These are phyloP conservation scores for Hydnum rufescens DNA, from an alignment of 768 basidiomycete genomes.

Conservation along the genomic window DNA sequence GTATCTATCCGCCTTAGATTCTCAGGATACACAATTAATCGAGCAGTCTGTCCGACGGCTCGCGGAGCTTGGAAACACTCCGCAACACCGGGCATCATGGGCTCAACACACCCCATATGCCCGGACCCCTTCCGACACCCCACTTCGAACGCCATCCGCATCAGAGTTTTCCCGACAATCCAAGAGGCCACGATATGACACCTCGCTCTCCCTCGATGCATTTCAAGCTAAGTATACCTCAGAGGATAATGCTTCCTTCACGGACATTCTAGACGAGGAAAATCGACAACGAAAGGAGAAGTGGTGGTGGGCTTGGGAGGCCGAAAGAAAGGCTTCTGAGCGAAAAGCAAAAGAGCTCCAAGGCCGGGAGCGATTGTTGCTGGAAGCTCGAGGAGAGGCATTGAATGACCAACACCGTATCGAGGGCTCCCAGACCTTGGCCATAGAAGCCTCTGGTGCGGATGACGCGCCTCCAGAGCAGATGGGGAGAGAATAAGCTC, in stretches of 20 bases:
- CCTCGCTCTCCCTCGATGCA: constrained; percentile 47
- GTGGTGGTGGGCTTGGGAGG: constrained; percentile 90
- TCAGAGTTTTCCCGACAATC: neutral
- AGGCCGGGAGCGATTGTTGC: constrained; percentile 45
- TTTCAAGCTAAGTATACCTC: constrained; percentile 91
- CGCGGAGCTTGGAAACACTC: constrained; percentile 39
- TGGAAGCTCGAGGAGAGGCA: constrained; percentile 28
- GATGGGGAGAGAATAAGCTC: constrained; percentile 13
- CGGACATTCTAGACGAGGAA: constrained; percentile 77
- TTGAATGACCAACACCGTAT: neutral
- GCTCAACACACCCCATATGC: constrained; percentile 42
- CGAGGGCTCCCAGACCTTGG: neutral
- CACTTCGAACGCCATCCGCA: constrained; percentile 22
- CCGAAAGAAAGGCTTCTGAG: constrained; percentile 59
- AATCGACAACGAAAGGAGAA: constrained; percentile 61
- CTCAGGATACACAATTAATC: constrained; percentile 61
- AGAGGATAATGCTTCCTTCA: constrained; percentile 95
- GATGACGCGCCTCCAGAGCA: too few species aligned
- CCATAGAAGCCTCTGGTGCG: constrained; percentile 2
- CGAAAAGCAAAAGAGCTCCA: constrained; percentile 47
- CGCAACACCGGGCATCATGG: constrained; percentile 19
- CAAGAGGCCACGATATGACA: constrained; percentile 30
- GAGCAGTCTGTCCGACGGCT: constrained; percentile 54
- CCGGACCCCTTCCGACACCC: constrained; percentile 42
- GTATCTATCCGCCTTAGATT: constrained; percentile 61